phyloP scores from a whole-genome alignment of 2,329 filamentous ascomycete genomes.

The Zalaria obscura region DNA sequence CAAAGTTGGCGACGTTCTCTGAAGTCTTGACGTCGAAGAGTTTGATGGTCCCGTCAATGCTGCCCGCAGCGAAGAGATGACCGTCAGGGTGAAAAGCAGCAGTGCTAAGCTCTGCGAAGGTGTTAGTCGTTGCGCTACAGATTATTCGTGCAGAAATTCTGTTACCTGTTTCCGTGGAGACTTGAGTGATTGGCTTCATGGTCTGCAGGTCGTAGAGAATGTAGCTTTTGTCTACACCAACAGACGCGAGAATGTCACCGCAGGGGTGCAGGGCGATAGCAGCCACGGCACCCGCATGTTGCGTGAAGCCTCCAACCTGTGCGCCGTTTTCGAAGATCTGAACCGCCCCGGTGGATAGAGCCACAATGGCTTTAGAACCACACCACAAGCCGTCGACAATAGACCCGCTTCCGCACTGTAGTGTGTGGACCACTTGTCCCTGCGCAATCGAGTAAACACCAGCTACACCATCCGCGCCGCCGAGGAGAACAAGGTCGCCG shows the following conservation, averaged over 20 bases:
- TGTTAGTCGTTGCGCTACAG: constrained; percentile 16
- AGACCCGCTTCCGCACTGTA: constrained; percentile 49
- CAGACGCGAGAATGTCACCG: constrained; percentile 69
- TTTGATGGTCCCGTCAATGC: constrained; percentile 66
- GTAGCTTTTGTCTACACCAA: constrained; percentile 84
- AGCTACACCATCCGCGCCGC: constrained; percentile 58
- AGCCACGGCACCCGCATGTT: constrained; percentile 71
- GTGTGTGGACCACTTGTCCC: constrained; percentile 56
- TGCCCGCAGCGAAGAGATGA: constrained; percentile 79
- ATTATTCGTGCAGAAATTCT: neutral
- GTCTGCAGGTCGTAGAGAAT: constrained; percentile 69
- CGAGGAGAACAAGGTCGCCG: constrained; percentile 56
- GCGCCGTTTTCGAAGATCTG: constrained; percentile 63
- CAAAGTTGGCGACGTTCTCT: constrained; percentile 60
- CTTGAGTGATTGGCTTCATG: constrained; percentile 57
- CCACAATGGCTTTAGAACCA: constrained; percentile 54
- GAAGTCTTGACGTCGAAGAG: constrained; percentile 79
- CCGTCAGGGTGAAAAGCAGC: constrained; percentile 91
- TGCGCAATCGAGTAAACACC: constrained; percentile 68
- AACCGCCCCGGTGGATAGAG: constrained; percentile 61
- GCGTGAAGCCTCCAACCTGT: constrained; percentile 56
- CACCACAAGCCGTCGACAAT: constrained; percentile 55
- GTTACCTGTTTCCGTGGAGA: constrained; percentile 59
- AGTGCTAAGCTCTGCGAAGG: constrained; percentile 49
- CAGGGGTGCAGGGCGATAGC: constrained; percentile 71